A percentile compares a stretch with the other conserved stretches of the same genome.
phyloP scores from a whole-genome alignment of 495 filamentous ascomycete genomes.

The Antarctomyces pellizariae region DNA sequence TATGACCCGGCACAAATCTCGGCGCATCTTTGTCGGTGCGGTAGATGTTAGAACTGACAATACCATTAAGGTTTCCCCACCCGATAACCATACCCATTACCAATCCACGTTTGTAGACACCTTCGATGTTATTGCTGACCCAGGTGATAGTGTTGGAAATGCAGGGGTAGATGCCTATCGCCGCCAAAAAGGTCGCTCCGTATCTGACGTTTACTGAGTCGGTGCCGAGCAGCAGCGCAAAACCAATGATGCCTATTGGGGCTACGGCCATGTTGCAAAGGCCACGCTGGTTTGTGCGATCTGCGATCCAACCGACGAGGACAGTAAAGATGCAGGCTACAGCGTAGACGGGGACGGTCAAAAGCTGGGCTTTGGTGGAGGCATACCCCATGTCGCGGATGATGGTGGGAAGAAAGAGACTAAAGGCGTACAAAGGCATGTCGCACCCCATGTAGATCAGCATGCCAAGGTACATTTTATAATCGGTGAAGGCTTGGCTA shows the following conservation, averaged over 20 bases:
- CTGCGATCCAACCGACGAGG: slow-evolving; percentile 50
- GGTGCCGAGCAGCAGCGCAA: slow-evolving; percentile 48
- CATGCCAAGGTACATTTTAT: slow-evolving; percentile 66
- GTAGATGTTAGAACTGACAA: slow-evolving; percentile 56
- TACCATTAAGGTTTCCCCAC: slow-evolving; percentile 83
- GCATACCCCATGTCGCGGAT: slow-evolving; percentile 52
- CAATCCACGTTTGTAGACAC: slow-evolving; percentile 79
- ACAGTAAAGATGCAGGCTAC: slow-evolving; percentile 59
- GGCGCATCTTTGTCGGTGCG: slow-evolving; percentile 13
- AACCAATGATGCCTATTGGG: slow-evolving; percentile 52
- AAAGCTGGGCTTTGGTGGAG: slow-evolving; percentile 47
- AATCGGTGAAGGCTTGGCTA: slow-evolving; percentile 55
- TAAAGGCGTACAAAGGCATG: slow-evolving; percentile 72
- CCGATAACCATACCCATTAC: slow-evolving; percentile 72
- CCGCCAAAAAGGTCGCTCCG: slow-evolving; percentile 64
- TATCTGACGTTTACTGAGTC: slow-evolving; percentile 44
- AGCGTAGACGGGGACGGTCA: slow-evolving; percentile 80
- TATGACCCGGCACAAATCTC: slow-evolving; percentile 23
- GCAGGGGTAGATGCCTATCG: slow-evolving; percentile 76
- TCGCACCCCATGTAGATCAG: slow-evolving; percentile 55
- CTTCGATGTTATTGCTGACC: slow-evolving; percentile 76
- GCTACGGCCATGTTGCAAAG: slow-evolving; percentile 59
- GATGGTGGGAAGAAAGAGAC: slow-evolving; percentile 74
- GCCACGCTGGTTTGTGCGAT: slow-evolving; percentile 54
- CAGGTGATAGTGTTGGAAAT: slow-evolving; percentile 85